These are phyloP conservation scores for Rostrohypoxylon terebratum DNA, from an alignment of 495 filamentous ascomycete species.

Conservation along the genomic window DNA sequence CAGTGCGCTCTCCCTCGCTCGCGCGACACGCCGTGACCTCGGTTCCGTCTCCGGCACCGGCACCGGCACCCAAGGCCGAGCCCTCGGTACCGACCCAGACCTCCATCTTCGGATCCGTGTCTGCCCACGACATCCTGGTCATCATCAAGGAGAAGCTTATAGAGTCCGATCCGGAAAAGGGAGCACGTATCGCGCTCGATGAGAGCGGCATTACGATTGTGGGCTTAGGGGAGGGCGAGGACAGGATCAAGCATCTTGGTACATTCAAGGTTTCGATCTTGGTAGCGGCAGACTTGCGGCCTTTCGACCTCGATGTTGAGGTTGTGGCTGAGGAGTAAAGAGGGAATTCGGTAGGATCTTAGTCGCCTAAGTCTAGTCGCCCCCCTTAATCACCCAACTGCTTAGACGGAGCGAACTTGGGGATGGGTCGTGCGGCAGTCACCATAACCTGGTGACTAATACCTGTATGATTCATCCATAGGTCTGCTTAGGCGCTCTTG, in stretches of 20 bases:
- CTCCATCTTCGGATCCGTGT: slow-evolving; percentile 60
- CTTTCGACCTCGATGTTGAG: slow-evolving; percentile 49
- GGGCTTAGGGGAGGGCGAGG: slow-evolving; percentile 49
- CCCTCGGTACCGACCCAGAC: slow-evolving; percentile 5
- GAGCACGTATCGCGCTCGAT: slow-evolving; percentile 50
- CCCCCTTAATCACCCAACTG: background rate
- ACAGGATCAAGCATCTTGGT: slow-evolving; percentile 57
- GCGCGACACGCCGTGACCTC: slow-evolving; percentile 42
- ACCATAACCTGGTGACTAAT: background rate
- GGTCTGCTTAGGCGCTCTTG: background rate
- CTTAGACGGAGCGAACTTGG: background rate
- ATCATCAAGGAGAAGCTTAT: slow-evolving; percentile 48
- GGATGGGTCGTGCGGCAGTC: background rate
- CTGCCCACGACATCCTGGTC: slow-evolving; percentile 49
- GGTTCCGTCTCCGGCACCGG: background rate
- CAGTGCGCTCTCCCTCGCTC: slow-evolving; percentile 41
- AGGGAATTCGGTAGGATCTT: background rate
- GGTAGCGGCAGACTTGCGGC: slow-evolving; percentile 33
- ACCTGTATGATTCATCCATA: background rate
- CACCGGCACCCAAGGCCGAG: background rate
- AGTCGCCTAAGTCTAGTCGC: background rate
- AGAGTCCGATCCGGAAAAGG: slow-evolving; percentile 45
- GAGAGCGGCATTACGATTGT: slow-evolving; percentile 48
- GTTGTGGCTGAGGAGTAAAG: slow-evolving; percentile 49
- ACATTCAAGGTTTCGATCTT: slow-evolving; percentile 54